Conservation (phyloP, 371 early-diverging fungal genomes). For the Mortierella sp. region DNA sequence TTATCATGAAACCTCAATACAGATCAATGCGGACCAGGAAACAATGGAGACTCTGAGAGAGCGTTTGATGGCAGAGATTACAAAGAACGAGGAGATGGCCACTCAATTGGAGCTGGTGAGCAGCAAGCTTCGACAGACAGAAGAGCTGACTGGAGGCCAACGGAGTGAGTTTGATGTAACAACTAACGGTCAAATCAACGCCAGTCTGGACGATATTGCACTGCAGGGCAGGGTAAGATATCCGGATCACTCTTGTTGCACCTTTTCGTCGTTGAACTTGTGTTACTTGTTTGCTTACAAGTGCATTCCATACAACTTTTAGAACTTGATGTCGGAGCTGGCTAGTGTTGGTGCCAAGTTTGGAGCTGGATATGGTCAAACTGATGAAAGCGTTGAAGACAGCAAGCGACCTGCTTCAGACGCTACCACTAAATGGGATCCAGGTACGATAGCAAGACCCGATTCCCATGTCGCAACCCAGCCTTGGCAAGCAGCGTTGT, state of each 20-base stretch:
- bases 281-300: not conserved
- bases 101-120: constrained; percentile 25
- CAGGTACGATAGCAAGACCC: not conserved
- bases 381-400: not conserved
- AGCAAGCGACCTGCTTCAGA: not conserved
- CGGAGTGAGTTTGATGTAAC: constrained; percentile 23
- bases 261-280: not conserved
- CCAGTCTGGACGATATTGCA: constrained; percentile 4
- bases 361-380: constrained; percentile 16
- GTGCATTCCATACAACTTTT: not conserved
- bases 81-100: constrained; percentile 34
- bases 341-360: constrained; percentile 26
- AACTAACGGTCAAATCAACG: constrained; percentile 9
- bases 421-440: constrained; percentile 13
- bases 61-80: constrained; percentile 35
- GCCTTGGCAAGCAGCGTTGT: not conserved
- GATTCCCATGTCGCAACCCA: not conserved
- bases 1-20: not conserved
- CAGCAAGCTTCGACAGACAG: constrained; percentile 33
- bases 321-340: constrained; percentile 43
- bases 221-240: constrained; percentile 25
- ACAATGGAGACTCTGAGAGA: constrained; percentile 32
- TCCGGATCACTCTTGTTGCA: not conserved
- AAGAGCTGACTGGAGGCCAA: constrained; percentile 28
- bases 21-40: constrained; percentile 42